Evolutionary conservation across 495 filamentous ascomycete genomes (phyloP), one percentile per base, ranked within the genome.

Genomic region (Immersiella caudata): DNA sequence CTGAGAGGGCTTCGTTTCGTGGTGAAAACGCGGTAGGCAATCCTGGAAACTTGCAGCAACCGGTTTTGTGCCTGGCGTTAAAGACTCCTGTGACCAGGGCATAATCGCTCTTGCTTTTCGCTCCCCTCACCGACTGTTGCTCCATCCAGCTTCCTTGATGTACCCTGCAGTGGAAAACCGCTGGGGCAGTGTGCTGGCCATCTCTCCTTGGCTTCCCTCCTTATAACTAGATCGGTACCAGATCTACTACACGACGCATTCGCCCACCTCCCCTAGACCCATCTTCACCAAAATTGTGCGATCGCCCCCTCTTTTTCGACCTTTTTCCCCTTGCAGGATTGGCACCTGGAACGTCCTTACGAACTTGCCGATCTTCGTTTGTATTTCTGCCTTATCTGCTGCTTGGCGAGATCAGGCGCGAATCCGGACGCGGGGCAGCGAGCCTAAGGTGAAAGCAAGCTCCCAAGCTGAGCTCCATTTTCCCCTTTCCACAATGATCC

Each of bases 401-500:
- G 69, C 68, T 68, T 66, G 62, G 69, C 57, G 27, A 67, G 58
- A 71, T 70, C 67, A 62, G 68, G 69, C 70, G 67, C 60, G 62
- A 63, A 67, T 52, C 26, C 25, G n/a, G 61, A 51, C 61, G 68
- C 67, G 69, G 67, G 64, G 64, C 40, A 54, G 60, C 56, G 56
- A 67, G 21, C 22, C 40, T 18, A 54, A 26, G n/a, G 54, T 54
- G 25, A 54, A 54, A 64, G 66, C 66, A 59, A 16, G 57, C 46
- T 40, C 56, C 50, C 29, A 0, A 27, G 33, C 6, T 25, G 58
- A 55, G 57, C 66, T 67, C 56, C 63, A 12, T 24, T 68, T 62
- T 56, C 54, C 65, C 64, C 33, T 61, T 58, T 55, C 21, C 72
- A 74, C 49, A 71, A 85, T 86, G 83, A 75, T 79, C 56, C 84